phyloP scores from a whole-genome alignment of 2,329 filamentous ascomycete genomes.

The Fusarium sp. region DNA sequence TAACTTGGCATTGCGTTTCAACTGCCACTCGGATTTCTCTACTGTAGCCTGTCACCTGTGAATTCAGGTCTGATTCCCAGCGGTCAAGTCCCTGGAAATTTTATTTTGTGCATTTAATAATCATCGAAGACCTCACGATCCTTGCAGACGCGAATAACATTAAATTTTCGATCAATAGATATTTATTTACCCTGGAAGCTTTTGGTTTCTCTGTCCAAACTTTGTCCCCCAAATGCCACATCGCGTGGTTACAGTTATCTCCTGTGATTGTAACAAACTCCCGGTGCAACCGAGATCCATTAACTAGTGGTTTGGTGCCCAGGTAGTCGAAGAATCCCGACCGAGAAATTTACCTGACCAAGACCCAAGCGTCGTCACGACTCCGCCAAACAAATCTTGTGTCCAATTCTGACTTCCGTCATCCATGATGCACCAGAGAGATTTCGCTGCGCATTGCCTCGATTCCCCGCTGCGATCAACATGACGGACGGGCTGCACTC shows the following conservation, averaged over 20 bases:
- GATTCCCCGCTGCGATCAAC: constrained; percentile 2
- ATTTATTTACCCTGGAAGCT: neutral
- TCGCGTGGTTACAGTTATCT: neutral
- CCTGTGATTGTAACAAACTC: neutral
- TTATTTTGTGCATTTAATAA: neutral
- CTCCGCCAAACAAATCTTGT: constrained; percentile 16
- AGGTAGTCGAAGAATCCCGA: neutral
- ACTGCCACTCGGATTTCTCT: neutral
- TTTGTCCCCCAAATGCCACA: neutral
- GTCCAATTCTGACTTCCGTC: constrained; percentile 6
- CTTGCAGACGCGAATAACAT: neutral
- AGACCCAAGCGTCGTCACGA: constrained; percentile 2
- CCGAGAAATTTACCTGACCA: neutral
- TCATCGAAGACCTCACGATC: neutral
- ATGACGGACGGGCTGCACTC: neutral
- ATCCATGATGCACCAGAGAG: neutral
- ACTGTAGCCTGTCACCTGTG: neutral
- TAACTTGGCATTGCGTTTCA: constrained; percentile 19
- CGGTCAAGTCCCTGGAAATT: neutral
- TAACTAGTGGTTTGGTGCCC: neutral
- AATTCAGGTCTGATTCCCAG: neutral
- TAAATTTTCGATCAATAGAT: neutral
- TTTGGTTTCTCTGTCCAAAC: neutral
- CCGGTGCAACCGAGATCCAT: constrained; percentile 13
- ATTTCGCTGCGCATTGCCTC: constrained; percentile 5